phyloP scores from a whole-genome alignment of 2,329 filamentous ascomycete species.

The Microsporum canis region DNA sequence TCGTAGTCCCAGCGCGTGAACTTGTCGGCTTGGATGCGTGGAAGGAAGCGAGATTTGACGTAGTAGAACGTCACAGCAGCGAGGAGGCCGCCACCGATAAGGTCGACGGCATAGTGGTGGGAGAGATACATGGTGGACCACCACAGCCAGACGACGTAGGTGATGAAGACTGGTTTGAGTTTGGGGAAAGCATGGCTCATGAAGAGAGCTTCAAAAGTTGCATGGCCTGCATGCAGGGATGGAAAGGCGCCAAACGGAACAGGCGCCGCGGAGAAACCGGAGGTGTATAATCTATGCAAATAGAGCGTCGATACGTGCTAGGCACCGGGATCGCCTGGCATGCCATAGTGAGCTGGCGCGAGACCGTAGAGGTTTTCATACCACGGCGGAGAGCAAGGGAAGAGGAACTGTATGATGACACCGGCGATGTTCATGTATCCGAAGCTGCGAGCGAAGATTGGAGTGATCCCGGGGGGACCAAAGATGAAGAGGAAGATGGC shows the following conservation, averaged over 20 bases:
- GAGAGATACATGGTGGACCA: conserved; percentile 98
- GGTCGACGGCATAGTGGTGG: conserved; percentile 91
- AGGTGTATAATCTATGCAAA: conserved; percentile 88
- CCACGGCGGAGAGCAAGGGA: conserved; percentile 93
- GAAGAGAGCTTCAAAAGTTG: conserved; percentile 81
- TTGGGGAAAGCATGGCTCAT: conserved; percentile 86
- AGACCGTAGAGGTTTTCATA: conserved; percentile 90
- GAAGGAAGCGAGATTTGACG: conserved; percentile 67
- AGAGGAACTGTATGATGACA: conserved; percentile 76
- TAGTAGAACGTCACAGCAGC: conserved; percentile 73
- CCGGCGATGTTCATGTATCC: conserved; percentile 87
- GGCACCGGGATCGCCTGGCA: conserved; percentile 75
- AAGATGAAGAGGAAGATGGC: conserved; percentile 76
- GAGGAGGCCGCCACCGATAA: conserved; percentile 72
- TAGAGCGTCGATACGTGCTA: conserved; percentile 80
- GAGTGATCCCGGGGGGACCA: conserved; percentile 70
- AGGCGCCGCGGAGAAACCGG: conserved; percentile 78
- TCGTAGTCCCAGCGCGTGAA: conserved; percentile 90
- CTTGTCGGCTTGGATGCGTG: conserved; percentile 73
- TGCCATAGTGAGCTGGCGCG: conserved; percentile 83
- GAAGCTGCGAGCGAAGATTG: conserved; percentile 75
- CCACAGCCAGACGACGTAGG: conserved; percentile 88
- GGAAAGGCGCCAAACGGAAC: conserved; percentile 93
- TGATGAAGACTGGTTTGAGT: conserved; percentile 65
- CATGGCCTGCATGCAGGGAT: conserved; percentile 79